Conservation (phyloP, 805 yeast species). For the Ogataea siamensis region DNA sequence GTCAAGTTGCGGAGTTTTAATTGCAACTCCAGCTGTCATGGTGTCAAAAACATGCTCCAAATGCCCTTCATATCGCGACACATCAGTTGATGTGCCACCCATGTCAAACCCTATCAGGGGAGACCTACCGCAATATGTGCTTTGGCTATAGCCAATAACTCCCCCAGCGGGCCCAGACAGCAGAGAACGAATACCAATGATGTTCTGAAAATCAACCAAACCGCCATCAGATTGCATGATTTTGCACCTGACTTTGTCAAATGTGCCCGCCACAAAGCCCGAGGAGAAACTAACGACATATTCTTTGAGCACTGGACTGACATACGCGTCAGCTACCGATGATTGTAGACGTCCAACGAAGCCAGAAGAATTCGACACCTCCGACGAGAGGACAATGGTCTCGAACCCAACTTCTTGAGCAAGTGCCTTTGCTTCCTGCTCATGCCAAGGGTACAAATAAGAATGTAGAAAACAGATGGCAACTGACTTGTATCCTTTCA, state of each 20-base stretch:
- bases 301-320: constrained; percentile 70
- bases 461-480: constrained; percentile 73
- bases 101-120: constrained; percentile 81
- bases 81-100: constrained; percentile 91
- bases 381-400: constrained; percentile 63
- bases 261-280: constrained; percentile 52
- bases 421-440: constrained; percentile 49
- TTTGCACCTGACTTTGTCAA: constrained; percentile 54
- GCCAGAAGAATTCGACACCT: constrained; percentile 73
- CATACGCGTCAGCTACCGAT: constrained; percentile 74
- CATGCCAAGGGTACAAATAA: constrained; percentile 69
- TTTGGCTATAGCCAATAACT: constrained; percentile 84
- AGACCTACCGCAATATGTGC: constrained; percentile 56
- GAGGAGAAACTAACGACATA: constrained; percentile 57
- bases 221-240: constrained; percentile 98
- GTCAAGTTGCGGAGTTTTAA: constrained; percentile 79
- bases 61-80: constrained; percentile 62
- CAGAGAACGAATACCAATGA: constrained; percentile 84
- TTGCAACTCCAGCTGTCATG: constrained; percentile 74
- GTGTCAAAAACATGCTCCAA: constrained; percentile 80
- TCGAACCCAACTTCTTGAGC: constrained; percentile 64
- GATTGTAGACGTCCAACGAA: constrained; percentile 72
- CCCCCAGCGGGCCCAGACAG: constrained; percentile 99
- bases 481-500: constrained; percentile 59
- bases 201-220: constrained; percentile 71